Evolutionary conservation across 495 filamentous ascomycete species (phyloP), one percentile per base, ranked within the genome.

Genomic region (Bathelium albidoporum): DNA sequence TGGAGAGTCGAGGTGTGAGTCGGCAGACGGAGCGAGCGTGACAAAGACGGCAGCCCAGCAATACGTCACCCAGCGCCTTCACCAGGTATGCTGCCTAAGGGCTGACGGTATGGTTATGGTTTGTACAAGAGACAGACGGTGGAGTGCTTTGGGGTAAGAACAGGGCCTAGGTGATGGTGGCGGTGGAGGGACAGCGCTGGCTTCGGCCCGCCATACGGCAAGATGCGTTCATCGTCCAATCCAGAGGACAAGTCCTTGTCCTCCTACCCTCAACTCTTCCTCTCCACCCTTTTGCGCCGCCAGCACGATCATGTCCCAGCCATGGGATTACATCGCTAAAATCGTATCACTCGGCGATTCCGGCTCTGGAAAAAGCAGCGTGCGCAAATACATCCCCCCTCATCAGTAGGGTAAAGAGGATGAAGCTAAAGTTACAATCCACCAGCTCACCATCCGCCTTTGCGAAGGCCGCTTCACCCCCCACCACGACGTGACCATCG

Each of bases 281-380:
- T 29, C 29, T 55, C 49, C 22, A n/a, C 20, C 49, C 2, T 55
- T 29, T 29, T 55, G 49, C 49, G 49, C 49, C 24, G 49, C 24
- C 49, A 26, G 24, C 16, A 9, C 49, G 49, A 55, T 55, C 49
- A 55, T 55, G 49, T 55, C 84, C 73, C 83, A 84, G 73, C 82
- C 91, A 79, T 97, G 92, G 92, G 90, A 97, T 78, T 97, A 95
- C 79, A 97, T 97, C 72, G 91, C 92, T 74, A 97, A 97, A 78
- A 88, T 98, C 71, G 92, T 97, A 72, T 95, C 90, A 77, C 91
- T 98, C 71, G 94, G 94, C 73, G 94, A 97, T 77, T 90, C 86
- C 20, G 94, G 90, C 67, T 93, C 89, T 70, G 93, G 93, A 65
- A 97, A 97, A 79, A 92, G 88, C 64, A 85, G 82, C 64, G 83